Evolutionary conservation across 176 grass and related monocot species (phyloP), one percentile per base, ranked within the genome.

Genomic region (Bothriochloa decipiens): DNA sequence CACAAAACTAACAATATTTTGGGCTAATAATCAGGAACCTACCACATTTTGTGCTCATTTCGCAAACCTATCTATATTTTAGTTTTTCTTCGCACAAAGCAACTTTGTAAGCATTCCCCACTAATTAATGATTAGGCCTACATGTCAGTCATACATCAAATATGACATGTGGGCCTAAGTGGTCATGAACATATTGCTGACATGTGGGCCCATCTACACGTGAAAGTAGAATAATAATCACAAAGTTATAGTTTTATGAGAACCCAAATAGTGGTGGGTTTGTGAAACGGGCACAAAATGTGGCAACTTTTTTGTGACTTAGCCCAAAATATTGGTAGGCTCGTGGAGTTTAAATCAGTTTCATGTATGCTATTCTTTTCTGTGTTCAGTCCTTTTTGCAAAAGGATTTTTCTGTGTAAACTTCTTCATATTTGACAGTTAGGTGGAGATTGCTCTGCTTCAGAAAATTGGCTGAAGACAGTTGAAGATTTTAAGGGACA

Each of bases 401-500:
- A 18, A 16, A 45, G 82, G 26, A 86, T n/a, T n/a, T n/a, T n/a
- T n/a, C n/a, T n/a, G n/a, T n/a, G 57, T 68, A 11, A 87, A 84
- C 17, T 58, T 65, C 82, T 37, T 77, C 60, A 80, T 83, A 83
- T 82, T 83, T 45, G 60, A 91, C 84, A 98, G 95, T 81, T 95
- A 65, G 87, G 80, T 88, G 92, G 91, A 55, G 92, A 98, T 93
- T 87, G 88, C 40, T 98, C 87, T 81, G 82, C 69, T 62, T 81
- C 85, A 52, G 90, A 81, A n/a, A n/a, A 89, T 66, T 91, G 87
- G 32, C 68, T 95, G 49, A 79, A 80, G 45, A 87, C 89, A 82
- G 81, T 93, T 65, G 92, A 95, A 95, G 95, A 98, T 75, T 65
- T 95, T 66, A 95, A 93, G 69, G 92, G 89, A 68, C 89, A 98